A percentile compares a stretch with the other conserved stretches of the same genome.
phyloP scores from a whole-genome alignment of 2,329 filamentous ascomycete genomes.

The Annulohypoxylon truncatum region DNA sequence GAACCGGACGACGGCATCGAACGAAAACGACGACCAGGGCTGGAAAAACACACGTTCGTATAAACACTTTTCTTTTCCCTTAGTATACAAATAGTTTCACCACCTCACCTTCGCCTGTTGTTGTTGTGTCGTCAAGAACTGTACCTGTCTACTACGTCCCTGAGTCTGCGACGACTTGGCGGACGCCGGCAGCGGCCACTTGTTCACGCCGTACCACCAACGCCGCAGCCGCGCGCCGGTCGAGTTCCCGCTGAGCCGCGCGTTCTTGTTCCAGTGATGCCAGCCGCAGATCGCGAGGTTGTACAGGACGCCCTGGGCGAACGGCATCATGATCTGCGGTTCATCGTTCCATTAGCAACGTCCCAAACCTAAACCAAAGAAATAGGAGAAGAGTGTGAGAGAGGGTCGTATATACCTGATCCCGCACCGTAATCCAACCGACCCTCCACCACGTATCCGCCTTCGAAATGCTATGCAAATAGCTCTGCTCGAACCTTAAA shows the following conservation, averaged over 20 bases:
- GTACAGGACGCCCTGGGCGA: slow-evolving; percentile 90
- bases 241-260: slow-evolving; percentile 79
- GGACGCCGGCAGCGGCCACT: slow-evolving; percentile 77
- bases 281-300: slow-evolving; percentile 87
- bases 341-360: background rate
- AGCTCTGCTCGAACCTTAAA: slow-evolving; percentile 97
- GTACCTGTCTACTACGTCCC: background rate
- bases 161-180: background rate
- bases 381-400: background rate
- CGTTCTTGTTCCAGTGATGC: slow-evolving; percentile 87
- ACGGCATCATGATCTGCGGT: slow-evolving; percentile 78
- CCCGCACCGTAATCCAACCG: slow-evolving; percentile 83
- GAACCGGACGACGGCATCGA: background rate
- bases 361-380: no score
- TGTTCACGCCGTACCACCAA: slow-evolving; percentile 97
- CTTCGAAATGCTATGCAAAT: slow-evolving; percentile 85
- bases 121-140: background rate
- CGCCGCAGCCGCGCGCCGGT: slow-evolving; percentile 81
- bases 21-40: background rate
- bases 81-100: background rate
- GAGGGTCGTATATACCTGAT: slow-evolving; percentile 74
- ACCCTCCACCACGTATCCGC: slow-evolving; percentile 85
- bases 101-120: background rate
- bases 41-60: background rate
- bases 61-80: background rate